Percentiles rank a stretch among this genome's conserved stretches.
Evolutionary conservation across 108 stramenopile species (phyloP).

Genomic region (Nitzschia sp.): DNA sequence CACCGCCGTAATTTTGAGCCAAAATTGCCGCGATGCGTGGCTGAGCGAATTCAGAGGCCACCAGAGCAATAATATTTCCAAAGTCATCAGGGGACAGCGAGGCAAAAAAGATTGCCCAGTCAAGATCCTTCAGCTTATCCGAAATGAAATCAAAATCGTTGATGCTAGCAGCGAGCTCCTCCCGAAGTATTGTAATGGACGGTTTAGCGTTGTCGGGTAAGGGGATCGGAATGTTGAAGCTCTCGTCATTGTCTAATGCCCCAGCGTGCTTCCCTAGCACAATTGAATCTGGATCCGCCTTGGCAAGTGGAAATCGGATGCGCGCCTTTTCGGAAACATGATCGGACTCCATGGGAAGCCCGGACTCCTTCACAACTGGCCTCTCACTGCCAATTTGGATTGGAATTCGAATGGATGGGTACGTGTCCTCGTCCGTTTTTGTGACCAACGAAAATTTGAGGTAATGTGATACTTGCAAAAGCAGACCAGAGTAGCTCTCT

Average conservation of each 20-base stretch:
- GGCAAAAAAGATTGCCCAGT: slow-evolving; percentile 37
- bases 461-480: slow-evolving; percentile 17
- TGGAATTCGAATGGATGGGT: slow-evolving; percentile 8
- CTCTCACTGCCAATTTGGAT: slow-evolving; percentile 12
- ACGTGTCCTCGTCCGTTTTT: background rate
- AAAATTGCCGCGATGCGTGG: slow-evolving; percentile 32
- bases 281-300: slow-evolving; percentile 7
- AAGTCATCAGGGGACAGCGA: slow-evolving; percentile 34
- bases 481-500: slow-evolving; percentile 7
- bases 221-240: slow-evolving; percentile 1
- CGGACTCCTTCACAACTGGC: too few species aligned
- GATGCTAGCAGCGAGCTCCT: slow-evolving; percentile 30
- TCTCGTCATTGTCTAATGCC: slow-evolving; percentile 12
- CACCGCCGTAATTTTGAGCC: slow-evolving; percentile 26
- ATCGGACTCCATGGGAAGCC: background rate
- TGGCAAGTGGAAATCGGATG: slow-evolving; percentile 8
- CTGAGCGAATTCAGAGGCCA: slow-evolving; percentile 41
- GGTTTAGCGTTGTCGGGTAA: slow-evolving; percentile 5
- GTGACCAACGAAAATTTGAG: slow-evolving; percentile 4
- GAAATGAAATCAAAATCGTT: slow-evolving; percentile 34
- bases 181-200: slow-evolving; percentile 13
- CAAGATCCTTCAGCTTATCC: slow-evolving; percentile 21
- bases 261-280: slow-evolving; percentile 9
- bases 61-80: slow-evolving; percentile 33
- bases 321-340: background rate